Conservation (phyloP, 1,284 basidiomycete species). For the Leccinum pseudoinsigne region DNA sequence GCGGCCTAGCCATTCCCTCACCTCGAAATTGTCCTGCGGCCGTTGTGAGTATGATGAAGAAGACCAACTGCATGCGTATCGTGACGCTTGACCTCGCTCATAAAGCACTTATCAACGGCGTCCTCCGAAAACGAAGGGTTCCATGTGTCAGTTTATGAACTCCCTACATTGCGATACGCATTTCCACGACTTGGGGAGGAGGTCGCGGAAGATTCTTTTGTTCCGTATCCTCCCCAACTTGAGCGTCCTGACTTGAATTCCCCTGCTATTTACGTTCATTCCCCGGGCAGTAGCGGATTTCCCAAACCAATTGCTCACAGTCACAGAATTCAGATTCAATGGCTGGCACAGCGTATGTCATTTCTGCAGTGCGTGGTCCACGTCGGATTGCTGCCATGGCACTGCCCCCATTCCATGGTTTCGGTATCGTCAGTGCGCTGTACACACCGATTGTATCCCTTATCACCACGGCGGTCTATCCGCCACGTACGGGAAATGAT, state of each 20-base stretch:
- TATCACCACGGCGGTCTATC: conserved; percentile 16
- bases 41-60: conserved; percentile 31
- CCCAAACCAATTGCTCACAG: conserved; percentile 35
- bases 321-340: conserved; percentile 27
- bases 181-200: conserved; percentile 38
- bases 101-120: conserved; percentile 25
- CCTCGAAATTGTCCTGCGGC: conserved; percentile 35
- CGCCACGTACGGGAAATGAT: conserved; percentile 14
- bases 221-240: conserved; percentile 24
- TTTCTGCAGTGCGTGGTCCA: not conserved
- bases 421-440: conserved; percentile 18
- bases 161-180: conserved; percentile 29
- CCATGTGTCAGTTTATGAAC: conserved; percentile 23
- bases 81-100: conserved; percentile 30
- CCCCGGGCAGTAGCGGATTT: conserved; percentile 40
- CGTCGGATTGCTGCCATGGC: conserved; percentile 26
- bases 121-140: conserved; percentile 13
- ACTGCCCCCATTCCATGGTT: conserved; percentile 30
- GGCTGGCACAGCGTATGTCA: conserved; percentile 12
- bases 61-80: conserved; percentile 33
- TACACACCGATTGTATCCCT: conserved; percentile 18
- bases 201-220: conserved; percentile 25
- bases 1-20: conserved; percentile 35
- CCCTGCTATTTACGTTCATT: conserved; percentile 34
- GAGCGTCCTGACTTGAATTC: conserved; percentile 18